Base-by-base conservation (phyloP, 768 basidiomycete species). In the Mycena leptocephala region DNA sequence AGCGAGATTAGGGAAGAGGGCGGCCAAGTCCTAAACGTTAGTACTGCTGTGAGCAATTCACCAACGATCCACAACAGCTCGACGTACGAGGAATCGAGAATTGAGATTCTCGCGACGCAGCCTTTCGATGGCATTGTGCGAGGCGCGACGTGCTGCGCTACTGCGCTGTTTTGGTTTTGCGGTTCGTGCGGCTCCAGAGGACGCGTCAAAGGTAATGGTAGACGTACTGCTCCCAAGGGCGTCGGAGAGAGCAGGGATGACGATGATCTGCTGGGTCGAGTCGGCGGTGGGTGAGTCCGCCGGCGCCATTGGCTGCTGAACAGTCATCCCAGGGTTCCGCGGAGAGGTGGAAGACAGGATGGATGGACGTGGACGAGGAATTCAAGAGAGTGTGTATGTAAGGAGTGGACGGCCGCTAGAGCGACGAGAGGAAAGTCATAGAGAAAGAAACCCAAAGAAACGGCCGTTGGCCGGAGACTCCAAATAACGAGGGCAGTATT, bases 41-140 rank as follows among this genome's bases (percentile, higher is more conserved):
- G 56, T 9, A 76, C 14, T 1, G 53, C 28, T 16, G 53, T 55
- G 13, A 39, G 7, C 41, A 14, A 16, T 16, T 32, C 11, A 18
- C 10, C 39, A 55, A 43, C 53, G 51, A 59, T 59, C 30, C 7
- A 4, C 10, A 18, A 43, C 18, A 43, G 18, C 10, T 43, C 14
- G n/a, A 79, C 91, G 82, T 80, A 90, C 92, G 80, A 95, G 83
- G 85, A 96, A 95, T 72, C 94, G 89, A 51, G 90, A 88, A 83
- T 96, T 96, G 61, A 96, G 85, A 43, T 91, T 93, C 85, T 96
- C 95, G 46, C 95, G 87, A 41, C 95, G 89, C 76, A 91, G 90
- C 67, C 95, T 88, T 86, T 96, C 95, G 58, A 95, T 93, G 51
- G 95, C 95, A 81, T 96, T 96, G 86, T 96, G 95, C 43, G 92